A percentile compares a stretch with the other conserved stretches of the same genome.
Evolutionary conservation across 768 basidiomycete species (phyloP).

Genomic region (Tylopilus sp.): DNA sequence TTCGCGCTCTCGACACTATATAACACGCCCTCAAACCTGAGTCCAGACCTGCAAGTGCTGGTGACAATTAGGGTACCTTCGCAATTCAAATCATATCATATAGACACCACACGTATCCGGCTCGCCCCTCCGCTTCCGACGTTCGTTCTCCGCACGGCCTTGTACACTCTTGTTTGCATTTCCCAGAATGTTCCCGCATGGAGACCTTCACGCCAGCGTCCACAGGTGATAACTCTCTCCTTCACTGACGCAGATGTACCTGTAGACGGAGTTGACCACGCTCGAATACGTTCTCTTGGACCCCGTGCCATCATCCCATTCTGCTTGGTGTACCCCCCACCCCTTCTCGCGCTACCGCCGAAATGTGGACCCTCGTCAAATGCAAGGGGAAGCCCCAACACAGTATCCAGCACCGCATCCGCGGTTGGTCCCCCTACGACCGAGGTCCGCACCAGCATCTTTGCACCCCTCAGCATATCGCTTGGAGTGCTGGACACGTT

Average conservation of each 20-base stretch:
- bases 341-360: constrained; percentile 4
- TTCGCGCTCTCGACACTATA: constrained; percentile 16
- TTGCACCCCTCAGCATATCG: constrained; percentile 22
- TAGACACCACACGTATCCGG: constrained; percentile 17
- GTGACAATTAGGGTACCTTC: background rate
- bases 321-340: constrained; percentile 17
- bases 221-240: background rate
- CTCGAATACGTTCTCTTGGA: constrained; percentile 21
- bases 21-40: constrained; percentile 9
- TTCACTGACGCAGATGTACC: background rate
- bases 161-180: constrained; percentile 16
- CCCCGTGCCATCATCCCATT: constrained; percentile 19
- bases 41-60: background rate
- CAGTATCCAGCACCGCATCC: background rate
- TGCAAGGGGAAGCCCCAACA: constrained; percentile 2
- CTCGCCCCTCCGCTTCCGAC: constrained; percentile 23
- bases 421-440: background rate
- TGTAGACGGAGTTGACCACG: constrained; percentile 12
- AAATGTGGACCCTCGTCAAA: constrained; percentile 1
- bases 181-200: constrained; percentile 6
- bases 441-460: constrained; percentile 20
- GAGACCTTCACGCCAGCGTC: constrained; percentile 11
- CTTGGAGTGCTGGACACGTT: constrained; percentile 19
- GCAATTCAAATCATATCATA: constrained; percentile 7
- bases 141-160: constrained; percentile 18